Evolutionary conservation across 2,329 filamentous ascomycete species (phyloP), one percentile per base, ranked within the genome.

Genomic region (Colletotrichum gigasporum): DNA sequence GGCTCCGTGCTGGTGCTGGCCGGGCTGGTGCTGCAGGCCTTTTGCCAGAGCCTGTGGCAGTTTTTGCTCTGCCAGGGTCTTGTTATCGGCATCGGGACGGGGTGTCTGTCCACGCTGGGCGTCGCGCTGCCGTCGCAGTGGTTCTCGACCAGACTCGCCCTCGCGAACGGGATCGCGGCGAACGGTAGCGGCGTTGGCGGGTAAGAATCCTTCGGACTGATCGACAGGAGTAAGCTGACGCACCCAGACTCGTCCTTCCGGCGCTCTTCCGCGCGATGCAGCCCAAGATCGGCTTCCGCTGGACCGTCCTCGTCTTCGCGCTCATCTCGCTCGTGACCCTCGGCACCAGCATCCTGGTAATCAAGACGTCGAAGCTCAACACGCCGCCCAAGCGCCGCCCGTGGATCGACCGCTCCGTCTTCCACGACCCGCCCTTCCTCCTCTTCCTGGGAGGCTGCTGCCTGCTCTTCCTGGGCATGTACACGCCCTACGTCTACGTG

Each of bases 401-500:
- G 10, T 48, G 45, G 41, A 39, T 76, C 44, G 73, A 77, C 55
- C 66, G 60, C 4, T 67, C 69, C 6, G 73, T 74, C 9, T 74
- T 82, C 45, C 68, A 65, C 30, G 81, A 83, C 54, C 47, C 67
- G 2, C 73, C 77, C 4, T 84, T 77, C 63, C 42, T 79, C 24
- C 52, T 78, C 4, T 78, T 79, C 57, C 71, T 71, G 7, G 35
- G 71, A 9, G 80, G 71, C 14, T 67, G 75, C 20, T 74, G 81
- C 51, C 76, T 80, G 39, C 69, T 70, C 30, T 84, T 82, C 67
- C 70, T 83, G 66, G 78, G 76, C 18, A 72, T 85, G 18, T 85
- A 84, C 71, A 76, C 82, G 41, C 76, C 80, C 2, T 82, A 83
- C 72, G 84, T 80, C 69, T 84, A 81, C 70, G 75, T 83, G 64